Evolutionary conservation across 129 eudicot species (phyloP).

Genomic region (Ambrosia artemisiifolia): DNA sequence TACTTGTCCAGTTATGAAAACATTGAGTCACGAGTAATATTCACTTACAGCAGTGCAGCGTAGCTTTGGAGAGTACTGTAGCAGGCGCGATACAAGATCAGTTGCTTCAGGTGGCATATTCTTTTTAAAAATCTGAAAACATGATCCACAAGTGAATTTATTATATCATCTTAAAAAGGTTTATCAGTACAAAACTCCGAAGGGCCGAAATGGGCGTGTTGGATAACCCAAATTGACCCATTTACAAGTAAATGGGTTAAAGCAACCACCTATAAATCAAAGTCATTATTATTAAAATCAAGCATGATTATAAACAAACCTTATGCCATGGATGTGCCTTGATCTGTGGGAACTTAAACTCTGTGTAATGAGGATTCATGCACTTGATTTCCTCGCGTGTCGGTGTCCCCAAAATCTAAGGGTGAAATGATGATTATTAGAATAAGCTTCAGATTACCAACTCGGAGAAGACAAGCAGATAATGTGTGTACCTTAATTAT

Average conservation of each 20-base stretch:
- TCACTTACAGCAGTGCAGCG: constrained; percentile 85
- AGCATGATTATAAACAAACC: constrained; percentile 37
- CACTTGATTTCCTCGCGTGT: constrained; percentile 98
- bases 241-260: neutral
- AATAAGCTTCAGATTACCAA: neutral
- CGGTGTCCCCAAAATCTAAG: constrained; percentile 87
- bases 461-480: neutral
- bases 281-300: neutral
- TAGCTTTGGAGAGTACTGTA: constrained; percentile 87
- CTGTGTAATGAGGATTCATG: constrained; percentile 95
- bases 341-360: constrained; percentile 93
- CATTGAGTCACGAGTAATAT: neutral
- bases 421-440: neutral
- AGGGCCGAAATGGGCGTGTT: neutral
- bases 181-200: neutral
- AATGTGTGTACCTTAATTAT: constrained; percentile 62
- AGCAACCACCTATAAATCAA: neutral
- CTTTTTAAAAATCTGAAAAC: constrained; percentile 72
- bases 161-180: neutral
- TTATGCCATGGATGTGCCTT: constrained; percentile 99
- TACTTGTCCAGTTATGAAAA: too few relatives aligned
- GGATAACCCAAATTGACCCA: neutral
- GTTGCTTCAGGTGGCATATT: constrained; percentile 85
- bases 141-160: constrained; percentile 10
- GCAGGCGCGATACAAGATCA: constrained; percentile 87